Evolutionary conservation across 495 filamentous ascomycete genomes (phyloP), one percentile per base, ranked within the genome.

Genomic region (Staphylotrichum longicolle): DNA sequence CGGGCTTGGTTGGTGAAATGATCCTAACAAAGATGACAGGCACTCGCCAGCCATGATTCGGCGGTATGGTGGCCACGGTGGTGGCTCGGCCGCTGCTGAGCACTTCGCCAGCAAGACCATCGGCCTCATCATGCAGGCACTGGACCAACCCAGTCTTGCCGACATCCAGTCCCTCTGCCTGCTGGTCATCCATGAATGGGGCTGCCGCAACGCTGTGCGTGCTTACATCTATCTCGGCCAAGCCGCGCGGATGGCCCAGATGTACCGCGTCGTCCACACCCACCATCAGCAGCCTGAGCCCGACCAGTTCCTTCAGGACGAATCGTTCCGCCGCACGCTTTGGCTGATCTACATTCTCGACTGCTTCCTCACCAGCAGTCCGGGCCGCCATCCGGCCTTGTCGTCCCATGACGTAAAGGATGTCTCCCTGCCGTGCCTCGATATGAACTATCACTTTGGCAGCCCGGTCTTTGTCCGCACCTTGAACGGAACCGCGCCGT

Each of bases 281-380:
- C 77, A 80, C 52, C 75, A 76, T 50, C 70, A 68, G 35, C 66
- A 70, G 54, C 68, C 71, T 45, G 77, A 81, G 45, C 73, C 78
- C 3, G 78, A 80, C 59, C 75, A 77, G 64, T 81, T 81, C 66
- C 74, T 80, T 39, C 74, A 78, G 65, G 79, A 81, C 15, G 79
- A 81, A 62, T 80, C 78, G 3, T 79, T 80, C 70, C 76, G 79
- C 34, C 77, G 79, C 35, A 79, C 79, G 1, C 63, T 81, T 33
- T 81, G 79, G 79, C 72, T 81, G 47, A 79, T 80, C 55, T 80
- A 81, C 63, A 78, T 81, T 41, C 74, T 81, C 40, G 79, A 81
- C 63, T 81, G 78, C 67, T 79, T 81, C 59, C 73, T 81, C n/a
- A 80, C 78, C 20, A 80, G 78, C 71, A 80, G 78, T 63, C 79